Conservation (phyloP, 1,139 yeast species). For the Hansenula lynferdii region DNA sequence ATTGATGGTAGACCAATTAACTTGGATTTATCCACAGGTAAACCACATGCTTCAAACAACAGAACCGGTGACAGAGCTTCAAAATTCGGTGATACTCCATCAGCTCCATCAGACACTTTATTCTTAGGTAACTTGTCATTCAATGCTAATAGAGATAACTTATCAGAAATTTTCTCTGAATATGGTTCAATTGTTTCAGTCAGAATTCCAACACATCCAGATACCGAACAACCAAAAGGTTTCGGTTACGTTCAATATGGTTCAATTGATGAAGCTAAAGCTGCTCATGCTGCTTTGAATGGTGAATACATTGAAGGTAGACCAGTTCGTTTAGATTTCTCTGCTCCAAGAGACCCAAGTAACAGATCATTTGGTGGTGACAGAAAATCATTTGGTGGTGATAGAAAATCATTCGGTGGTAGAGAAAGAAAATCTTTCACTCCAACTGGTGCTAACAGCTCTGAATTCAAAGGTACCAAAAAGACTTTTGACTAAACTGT, state of each 20-base stretch:
- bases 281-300: conserved; percentile 81
- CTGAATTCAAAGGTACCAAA: conserved; percentile 70
- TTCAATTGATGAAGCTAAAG: conserved; percentile 83
- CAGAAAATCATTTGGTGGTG: conserved; percentile 40
- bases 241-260: conserved; percentile 95
- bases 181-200: conserved; percentile 82
- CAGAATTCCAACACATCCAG: conserved; percentile 97
- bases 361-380: conserved; percentile 34
- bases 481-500: conserved; percentile 67
- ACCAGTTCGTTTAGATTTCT: conserved; percentile 90
- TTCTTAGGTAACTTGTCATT: conserved; percentile 95
- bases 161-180: conserved; percentile 67
- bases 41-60: conserved; percentile 55
- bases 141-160: conserved; percentile 75
- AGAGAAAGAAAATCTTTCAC: conserved; percentile 29
- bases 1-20: conserved; percentile 96
- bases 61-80: conserved; percentile 71
- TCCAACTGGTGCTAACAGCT: conserved; percentile 55
- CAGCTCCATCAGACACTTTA: conserved; percentile 91
- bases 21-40: conserved; percentile 85
- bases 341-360: conserved; percentile 69
- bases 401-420: conserved; percentile 42
- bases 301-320: conserved; percentile 91
- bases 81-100: conserved; percentile 84
- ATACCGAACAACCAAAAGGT: conserved; percentile 98